A percentile compares a stretch with the other conserved stretches of the same genome.
These are phyloP conservation scores for Oryza longistaminata DNA, from an alignment of 176 grass and related monocot genomes.

Conservation along the genomic window DNA sequence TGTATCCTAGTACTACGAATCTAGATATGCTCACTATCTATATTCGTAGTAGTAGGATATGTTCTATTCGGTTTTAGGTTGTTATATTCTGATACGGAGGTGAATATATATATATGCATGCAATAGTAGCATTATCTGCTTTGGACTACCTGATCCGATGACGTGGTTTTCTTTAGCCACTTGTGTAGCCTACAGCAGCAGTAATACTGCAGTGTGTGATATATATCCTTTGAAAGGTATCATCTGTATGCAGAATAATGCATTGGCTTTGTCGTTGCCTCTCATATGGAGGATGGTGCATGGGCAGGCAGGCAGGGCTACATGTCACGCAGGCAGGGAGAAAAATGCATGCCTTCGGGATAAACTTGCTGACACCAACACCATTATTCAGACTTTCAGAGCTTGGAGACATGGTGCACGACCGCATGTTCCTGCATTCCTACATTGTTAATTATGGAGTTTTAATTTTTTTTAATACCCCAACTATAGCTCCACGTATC, in stretches of 20 bases:
- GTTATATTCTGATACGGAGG: too few relatives aligned
- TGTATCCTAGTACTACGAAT: too few relatives aligned
- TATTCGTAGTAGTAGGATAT: too few relatives aligned
- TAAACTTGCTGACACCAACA: slow-evolving; percentile 25
- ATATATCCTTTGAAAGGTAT: not conserved
- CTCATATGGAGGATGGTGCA: not conserved
- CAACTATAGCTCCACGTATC: slow-evolving; percentile 24
- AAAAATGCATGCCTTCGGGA: not conserved
- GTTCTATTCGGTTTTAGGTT: too few relatives aligned
- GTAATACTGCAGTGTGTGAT: not conserved
- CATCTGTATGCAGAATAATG: not conserved
- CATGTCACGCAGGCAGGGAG: not conserved
- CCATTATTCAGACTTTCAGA: slow-evolving; percentile 34
- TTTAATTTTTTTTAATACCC: slow-evolving; percentile 12
- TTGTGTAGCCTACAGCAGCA: not conserved
- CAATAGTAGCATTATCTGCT: not conserved
- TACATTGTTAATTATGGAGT: slow-evolving; percentile 7
- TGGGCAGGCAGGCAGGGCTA: not conserved
- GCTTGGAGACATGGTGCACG: slow-evolving; percentile 11
- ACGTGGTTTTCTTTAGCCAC: not conserved
- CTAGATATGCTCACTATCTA: too few relatives aligned
- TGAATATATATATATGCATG: not conserved
- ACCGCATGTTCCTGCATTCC: slow-evolving; percentile 17
- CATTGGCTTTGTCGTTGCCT: not conserved
- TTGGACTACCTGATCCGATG: not conserved